Evolutionary conservation across 495 filamentous ascomycete genomes (phyloP).

Genomic region (Hypoxylon fuscum): DNA sequence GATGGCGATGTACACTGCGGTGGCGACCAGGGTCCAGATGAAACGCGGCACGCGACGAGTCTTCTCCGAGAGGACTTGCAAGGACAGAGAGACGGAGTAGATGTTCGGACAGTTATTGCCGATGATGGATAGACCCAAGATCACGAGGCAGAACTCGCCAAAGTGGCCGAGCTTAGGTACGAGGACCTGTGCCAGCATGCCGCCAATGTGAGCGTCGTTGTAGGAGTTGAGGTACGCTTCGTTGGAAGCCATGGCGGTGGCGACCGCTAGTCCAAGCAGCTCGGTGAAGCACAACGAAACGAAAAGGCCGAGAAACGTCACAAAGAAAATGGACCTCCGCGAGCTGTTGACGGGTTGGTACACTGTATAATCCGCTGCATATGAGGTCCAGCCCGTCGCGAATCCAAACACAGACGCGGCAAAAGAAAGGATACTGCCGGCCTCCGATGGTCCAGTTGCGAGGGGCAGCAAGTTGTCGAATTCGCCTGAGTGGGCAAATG

Average conservation of each 20-base stretch:
- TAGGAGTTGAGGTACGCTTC: constrained; percentile 70
- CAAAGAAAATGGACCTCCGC: constrained; percentile 69
- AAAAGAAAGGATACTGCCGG: constrained; percentile 74
- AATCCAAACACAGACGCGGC: constrained; percentile 80
- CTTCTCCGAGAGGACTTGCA: constrained; percentile 73
- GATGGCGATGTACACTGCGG: constrained; percentile 75
- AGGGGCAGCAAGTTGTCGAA: constrained; percentile 75
- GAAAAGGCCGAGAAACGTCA: constrained; percentile 75
- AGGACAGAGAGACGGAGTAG: constrained; percentile 80
- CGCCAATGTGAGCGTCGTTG: constrained; percentile 68
- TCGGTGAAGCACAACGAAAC: constrained; percentile 79
- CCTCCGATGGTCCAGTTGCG: constrained; percentile 64
- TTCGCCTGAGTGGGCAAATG: constrained; percentile 77
- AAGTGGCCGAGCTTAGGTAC: constrained; percentile 74
- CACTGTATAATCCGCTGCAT: constrained; percentile 84
- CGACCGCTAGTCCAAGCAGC: constrained; percentile 79
- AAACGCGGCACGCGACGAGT: constrained; percentile 78
- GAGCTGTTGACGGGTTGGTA: constrained; percentile 74
- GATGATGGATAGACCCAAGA: constrained; percentile 81
- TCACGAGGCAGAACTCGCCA: constrained; percentile 83
- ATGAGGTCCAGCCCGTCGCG: constrained; percentile 81
- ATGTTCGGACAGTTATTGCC: constrained; percentile 91
- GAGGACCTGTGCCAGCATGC: constrained; percentile 74
- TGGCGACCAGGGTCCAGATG: constrained; percentile 76
- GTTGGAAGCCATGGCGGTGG: constrained; percentile 67